These are phyloP conservation scores for Alternaria ethzedia DNA, from an alignment of 2,329 filamentous ascomycete species.

Conservation along the genomic window DNA sequence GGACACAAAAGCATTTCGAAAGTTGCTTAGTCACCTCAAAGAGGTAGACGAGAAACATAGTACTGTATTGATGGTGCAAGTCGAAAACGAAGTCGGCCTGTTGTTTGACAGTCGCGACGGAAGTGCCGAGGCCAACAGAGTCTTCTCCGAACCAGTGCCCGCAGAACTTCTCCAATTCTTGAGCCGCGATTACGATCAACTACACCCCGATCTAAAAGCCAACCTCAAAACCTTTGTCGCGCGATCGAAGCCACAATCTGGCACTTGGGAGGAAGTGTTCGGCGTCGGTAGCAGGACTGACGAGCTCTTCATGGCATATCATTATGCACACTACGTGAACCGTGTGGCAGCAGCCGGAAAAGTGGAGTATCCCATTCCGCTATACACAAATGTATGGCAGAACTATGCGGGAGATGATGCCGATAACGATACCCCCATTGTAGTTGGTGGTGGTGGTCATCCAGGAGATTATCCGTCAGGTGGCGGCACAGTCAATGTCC, in stretches of 20 bases:
- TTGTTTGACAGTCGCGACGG: slow-evolving; percentile 57
- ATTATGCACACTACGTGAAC: slow-evolving; percentile 52
- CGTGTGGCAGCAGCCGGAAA: slow-evolving; percentile 52
- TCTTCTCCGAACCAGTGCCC: slow-evolving; percentile 50
- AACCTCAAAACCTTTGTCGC: slow-evolving; percentile 9
- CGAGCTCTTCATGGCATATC: slow-evolving; percentile 59
- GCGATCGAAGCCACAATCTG: slow-evolving; percentile 13
- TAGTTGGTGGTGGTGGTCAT: slow-evolving; percentile 53
- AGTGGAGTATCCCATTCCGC: slow-evolving; percentile 50
- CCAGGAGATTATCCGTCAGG: slow-evolving; percentile 58
- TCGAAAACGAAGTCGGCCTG: slow-evolving; percentile 63
- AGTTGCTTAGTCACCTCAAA: slow-evolving; percentile 50
- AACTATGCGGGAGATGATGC: slow-evolving; percentile 42
- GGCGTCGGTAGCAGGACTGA: slow-evolving; percentile 48
- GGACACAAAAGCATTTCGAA: slow-evolving; percentile 50
- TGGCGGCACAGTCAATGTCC: slow-evolving; percentile 36
- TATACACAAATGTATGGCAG: slow-evolving; percentile 58
- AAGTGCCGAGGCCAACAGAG: slow-evolving; percentile 47
- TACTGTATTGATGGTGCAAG: slow-evolving; percentile 64
- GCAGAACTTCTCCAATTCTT: slow-evolving; percentile 43
- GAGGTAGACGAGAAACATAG: slow-evolving; percentile 54
- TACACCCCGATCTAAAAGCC: slow-evolving; percentile 24
- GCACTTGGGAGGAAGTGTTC: slow-evolving; percentile 51
- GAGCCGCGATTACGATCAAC: slow-evolving; percentile 37
- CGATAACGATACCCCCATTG: slow-evolving; percentile 39